These are phyloP conservation scores for Flammula alnicola DNA, from an alignment of 1,284 basidiomycete species.

Conservation along the genomic window DNA sequence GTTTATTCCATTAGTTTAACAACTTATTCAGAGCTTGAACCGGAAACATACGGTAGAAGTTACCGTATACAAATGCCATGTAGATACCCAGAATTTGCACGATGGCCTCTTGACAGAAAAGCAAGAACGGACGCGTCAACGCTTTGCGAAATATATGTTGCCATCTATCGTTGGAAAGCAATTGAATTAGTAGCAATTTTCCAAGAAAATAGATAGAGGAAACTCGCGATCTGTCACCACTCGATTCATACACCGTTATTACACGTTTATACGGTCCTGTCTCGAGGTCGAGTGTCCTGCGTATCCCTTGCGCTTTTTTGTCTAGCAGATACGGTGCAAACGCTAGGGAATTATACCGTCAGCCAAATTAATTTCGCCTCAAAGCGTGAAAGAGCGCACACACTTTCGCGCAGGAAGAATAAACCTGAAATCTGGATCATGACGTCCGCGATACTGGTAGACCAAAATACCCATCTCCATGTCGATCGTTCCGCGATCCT, in stretches of 20 bases:
- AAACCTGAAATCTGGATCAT: conserved; percentile 57
- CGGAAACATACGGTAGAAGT: conserved; percentile 52
- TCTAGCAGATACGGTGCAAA: conserved; percentile 66
- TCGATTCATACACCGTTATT: conserved; percentile 48
- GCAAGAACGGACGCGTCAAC: conserved; percentile 42
- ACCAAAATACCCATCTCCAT: conserved; percentile 74
- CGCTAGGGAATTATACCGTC: conserved; percentile 39
- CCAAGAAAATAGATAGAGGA: not conserved
- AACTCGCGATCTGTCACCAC: conserved; percentile 45
- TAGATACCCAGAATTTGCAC: conserved; percentile 46
- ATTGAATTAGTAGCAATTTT: not conserved
- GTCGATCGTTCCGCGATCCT: conserved; percentile 62
- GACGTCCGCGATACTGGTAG: conserved; percentile 57
- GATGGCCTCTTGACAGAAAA: conserved; percentile 46
- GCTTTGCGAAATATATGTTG: conserved; percentile 43
- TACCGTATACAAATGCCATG: conserved; percentile 51
- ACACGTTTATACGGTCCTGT: conserved; percentile 42
- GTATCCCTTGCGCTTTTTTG: conserved; percentile 58
- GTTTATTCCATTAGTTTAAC: not conserved
- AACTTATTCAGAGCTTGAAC: not conserved
- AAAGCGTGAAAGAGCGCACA: too few relatives aligned
- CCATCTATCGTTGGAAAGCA: conserved; percentile 36
- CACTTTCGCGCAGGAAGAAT: conserved; percentile 67
- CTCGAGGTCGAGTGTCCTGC: conserved; percentile 46
- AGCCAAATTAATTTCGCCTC: not conserved